Base-by-base conservation (phyloP, 192 early-diverging fungal genomes). In the Chytriomyces confervae region DNA sequence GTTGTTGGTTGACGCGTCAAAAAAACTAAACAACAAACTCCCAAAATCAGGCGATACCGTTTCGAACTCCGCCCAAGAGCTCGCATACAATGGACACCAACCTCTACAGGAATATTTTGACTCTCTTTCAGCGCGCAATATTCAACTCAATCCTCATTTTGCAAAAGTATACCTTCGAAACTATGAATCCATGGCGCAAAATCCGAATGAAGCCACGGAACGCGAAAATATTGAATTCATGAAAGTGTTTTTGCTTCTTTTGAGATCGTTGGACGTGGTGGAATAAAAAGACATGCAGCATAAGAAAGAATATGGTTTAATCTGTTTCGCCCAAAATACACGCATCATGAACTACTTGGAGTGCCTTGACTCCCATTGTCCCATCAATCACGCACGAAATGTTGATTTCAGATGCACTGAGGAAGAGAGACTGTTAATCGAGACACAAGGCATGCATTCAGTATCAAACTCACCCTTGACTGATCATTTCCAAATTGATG, bases 401-500 rank as follows among this genome's bases (percentile, higher is more conserved):
- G 82, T 99, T 99, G 80, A 99, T 98, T 84, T 99, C 97, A 9
- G 92, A 94, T 3, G 97, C 95, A 49, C 63, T 64, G 23, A 8
- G 63, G 29, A 64, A 18, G n/a, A n/a, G n/a, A n/a, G n/a, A n/a
- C n/a, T n/a, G n/a, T n/a, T n/a, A n/a, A n/a, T n/a, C n/a, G n/a
- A 11, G n/a, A 57, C 9, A 57, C n/a, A 23, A 16, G 8, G 23
- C 18, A 27, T 64, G 63, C 13, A 27, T 64, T 64, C 18, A 64
- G 8, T 23, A 27, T 27, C 13, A 18, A 8, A 18, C 63, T 23
- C 63, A 64, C 63, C 97, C 97, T 85, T 99, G 97, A 16, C 94
- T 95, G 63, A 99, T 99, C 97, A 99, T 99, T 84, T 99, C 97
- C 80, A 99, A 97, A 80, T 99, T 99, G 77, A 99, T 92, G 71